A percentile compares a stretch with the other conserved stretches of the same genome.
Conservation (phyloP, 495 filamentous ascomycete species). For the Halenospora varia region DNA sequence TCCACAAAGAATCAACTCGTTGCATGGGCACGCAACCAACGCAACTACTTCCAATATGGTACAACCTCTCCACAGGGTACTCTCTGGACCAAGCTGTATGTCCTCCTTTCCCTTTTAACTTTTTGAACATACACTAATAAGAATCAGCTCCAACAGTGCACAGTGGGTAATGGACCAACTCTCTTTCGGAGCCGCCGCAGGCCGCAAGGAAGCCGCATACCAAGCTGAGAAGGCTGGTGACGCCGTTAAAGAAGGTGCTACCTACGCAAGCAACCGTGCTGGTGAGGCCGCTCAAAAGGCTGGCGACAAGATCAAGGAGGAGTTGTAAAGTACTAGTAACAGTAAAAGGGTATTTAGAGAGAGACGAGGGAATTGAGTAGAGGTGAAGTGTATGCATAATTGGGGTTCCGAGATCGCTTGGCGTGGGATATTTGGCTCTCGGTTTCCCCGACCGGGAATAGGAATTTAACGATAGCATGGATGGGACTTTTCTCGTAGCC, state of each 20-base stretch:
- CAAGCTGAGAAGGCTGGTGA: conserved; percentile 28
- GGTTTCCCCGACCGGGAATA: too few relatives aligned
- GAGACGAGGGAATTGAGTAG: not conserved
- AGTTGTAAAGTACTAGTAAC: conserved; percentile 19
- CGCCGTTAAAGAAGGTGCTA: conserved; percentile 24
- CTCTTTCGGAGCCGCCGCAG: conserved; percentile 57
- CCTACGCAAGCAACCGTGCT: conserved; percentile 26
- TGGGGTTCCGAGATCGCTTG: too few relatives aligned
- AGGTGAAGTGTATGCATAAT: not conserved
- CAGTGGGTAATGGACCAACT: conserved; percentile 41
- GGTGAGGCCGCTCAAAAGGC: conserved; percentile 32
- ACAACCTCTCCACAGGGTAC: conserved; percentile 62
- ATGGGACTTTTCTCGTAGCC: too few relatives aligned
- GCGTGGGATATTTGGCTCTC: too few relatives aligned
- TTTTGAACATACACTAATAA: not conserved
- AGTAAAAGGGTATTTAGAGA: not conserved
- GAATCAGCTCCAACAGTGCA: conserved; percentile 37
- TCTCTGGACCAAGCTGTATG: conserved; percentile 55
- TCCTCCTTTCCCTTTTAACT: not conserved
- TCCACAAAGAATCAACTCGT: conserved; percentile 59
- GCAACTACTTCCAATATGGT: conserved; percentile 74
- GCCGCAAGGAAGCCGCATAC: conserved; percentile 49
- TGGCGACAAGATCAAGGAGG: conserved; percentile 25
- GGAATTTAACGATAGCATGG: too few relatives aligned
- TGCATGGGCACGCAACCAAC: conserved; percentile 65